A percentile compares a stretch with the other conserved stretches of the same genome.
Evolutionary conservation across 306 rosid genomes (phyloP).

Genomic region (Carpinus fangiana): DNA sequence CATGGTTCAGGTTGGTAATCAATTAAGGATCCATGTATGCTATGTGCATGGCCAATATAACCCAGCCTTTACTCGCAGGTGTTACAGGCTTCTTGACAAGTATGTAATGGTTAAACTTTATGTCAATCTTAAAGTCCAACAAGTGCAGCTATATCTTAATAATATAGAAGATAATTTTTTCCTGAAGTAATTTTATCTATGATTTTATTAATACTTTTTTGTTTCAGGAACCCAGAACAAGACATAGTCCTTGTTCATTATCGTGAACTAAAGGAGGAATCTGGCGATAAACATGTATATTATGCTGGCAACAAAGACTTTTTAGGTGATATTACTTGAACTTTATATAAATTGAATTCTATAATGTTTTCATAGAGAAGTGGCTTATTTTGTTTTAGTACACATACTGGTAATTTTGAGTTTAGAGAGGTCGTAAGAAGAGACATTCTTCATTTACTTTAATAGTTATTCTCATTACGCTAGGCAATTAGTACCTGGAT

Average conservation of each 20-base stretch:
- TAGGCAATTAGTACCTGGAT: no score
- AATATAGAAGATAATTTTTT: background rate
- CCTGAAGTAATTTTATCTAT: constrained; percentile 11
- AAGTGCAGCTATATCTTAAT: constrained; percentile 4
- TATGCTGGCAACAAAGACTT: no score
- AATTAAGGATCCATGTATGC: constrained; percentile 96
- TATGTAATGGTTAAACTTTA: constrained; percentile 43
- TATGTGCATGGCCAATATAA: constrained; percentile 91
- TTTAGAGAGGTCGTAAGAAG: no score
- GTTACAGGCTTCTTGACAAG: constrained; percentile 98
- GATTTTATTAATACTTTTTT: constrained; percentile 26
- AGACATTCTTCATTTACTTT: no score
- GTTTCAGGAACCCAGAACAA: constrained; percentile 86
- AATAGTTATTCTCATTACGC: no score
- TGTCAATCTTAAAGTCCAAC: constrained; percentile 21
- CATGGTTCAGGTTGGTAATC: constrained; percentile 77
- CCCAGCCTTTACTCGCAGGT: constrained; percentile 80
- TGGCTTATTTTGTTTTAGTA: no score
- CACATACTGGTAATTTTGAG: no score
- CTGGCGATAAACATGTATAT: no score
- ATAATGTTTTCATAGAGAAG: no score
- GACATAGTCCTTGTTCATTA: constrained; percentile 95
- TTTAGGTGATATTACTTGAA: no score
- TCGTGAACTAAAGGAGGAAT: constrained; percentile 88
- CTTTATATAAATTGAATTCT: no score